A percentile compares a stretch with the other conserved stretches of the same genome.
These are phyloP conservation scores for Metschnikowia noctiluminum DNA, from an alignment of 805 yeast species.

Conservation along the genomic window DNA sequence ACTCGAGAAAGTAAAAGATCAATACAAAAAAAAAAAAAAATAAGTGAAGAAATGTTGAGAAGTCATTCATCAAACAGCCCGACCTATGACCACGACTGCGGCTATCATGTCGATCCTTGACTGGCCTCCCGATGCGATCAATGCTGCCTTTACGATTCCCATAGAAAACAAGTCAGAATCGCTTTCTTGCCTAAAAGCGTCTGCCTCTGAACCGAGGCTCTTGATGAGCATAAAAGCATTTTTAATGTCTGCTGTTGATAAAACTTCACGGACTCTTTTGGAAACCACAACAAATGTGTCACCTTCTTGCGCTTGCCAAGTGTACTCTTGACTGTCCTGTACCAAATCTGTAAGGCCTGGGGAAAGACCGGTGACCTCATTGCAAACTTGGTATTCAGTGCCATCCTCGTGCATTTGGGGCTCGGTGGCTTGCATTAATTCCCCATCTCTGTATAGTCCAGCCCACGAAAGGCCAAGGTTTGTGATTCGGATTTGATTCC, in stretches of 20 bases:
- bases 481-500: neutral
- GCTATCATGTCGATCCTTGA: neutral
- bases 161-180: neutral
- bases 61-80: neutral
- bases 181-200: neutral
- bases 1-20: too few relatives aligned
- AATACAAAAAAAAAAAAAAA: too few relatives aligned
- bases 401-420: neutral
- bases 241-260: neutral
- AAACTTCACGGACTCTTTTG: neutral
- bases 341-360: neutral
- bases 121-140: neutral
- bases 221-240: neutral
- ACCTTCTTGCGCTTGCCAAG: neutral
- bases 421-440: neutral
- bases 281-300: neutral
- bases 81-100: neutral
- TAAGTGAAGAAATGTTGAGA: too few relatives aligned
- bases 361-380: neutral
- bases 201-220: neutral
- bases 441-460: neutral
- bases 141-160: neutral
- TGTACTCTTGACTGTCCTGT: neutral
- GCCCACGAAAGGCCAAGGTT: constrained; percentile 3
- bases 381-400: neutral